Evolutionary conservation across 306 rosid species (phyloP), one percentile per base, ranked within the genome.

Genomic region (Medicago ruthenica): DNA sequence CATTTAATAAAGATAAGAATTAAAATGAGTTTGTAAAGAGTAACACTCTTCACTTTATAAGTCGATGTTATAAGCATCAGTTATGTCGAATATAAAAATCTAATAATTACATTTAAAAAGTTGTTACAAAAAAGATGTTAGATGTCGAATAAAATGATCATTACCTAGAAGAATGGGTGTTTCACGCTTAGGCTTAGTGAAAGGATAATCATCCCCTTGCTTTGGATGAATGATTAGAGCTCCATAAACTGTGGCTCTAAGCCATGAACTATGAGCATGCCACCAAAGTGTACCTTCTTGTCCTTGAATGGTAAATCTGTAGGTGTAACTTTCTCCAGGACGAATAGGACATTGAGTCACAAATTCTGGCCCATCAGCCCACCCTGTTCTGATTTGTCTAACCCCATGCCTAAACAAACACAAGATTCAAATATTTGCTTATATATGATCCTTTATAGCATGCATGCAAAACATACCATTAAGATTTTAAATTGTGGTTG

Each of bases 221-320:
- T 67, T 89, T 0, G 99, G 99, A 31, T 68, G 92, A 78, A 95
- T 90, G 70, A 95, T 86, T 7, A 95, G 81, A 20, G 97, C 93
- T 13, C 98, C 98, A 76, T 94, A 89, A 40, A 94, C 96, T 0
- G 97, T 94, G 73, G 97, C 96, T 65, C 99, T 88, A 3, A 95
- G 92, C 99, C 99, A 95, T 11, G 97, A 90, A 83, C 96, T 95
- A 55, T 95, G 99, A 50, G 99, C 99, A 15, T 95, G 99, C 97
- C 97, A 95, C 99, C 99, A 95, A 9, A 95, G 81, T 12, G 99
- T 95, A 3, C 99, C 99, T 77, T 92, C 97, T 68, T 95, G 99
- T 9, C 96, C 96, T 77, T 92, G 79, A 53, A 95, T 45, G 0
- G 97, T 92, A 31, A 92, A 95, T 48, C 92, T 76, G 44, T 95